Conservation (phyloP, 192 early-diverging fungal species). For the Haplosporangium gracile region DNA sequence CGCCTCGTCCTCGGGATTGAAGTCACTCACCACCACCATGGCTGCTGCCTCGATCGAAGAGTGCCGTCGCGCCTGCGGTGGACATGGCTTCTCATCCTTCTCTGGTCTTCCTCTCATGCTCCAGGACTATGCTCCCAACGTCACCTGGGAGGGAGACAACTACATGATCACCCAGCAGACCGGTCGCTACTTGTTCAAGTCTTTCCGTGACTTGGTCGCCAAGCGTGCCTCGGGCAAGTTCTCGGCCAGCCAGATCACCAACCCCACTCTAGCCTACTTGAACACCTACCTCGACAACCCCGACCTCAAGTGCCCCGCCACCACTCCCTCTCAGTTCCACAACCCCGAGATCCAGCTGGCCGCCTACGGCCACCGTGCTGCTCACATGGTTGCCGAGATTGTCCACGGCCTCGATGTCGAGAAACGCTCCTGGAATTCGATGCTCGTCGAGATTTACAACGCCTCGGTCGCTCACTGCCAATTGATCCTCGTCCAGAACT, state of each 20-base stretch:
- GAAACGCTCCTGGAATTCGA: constrained; percentile 79
- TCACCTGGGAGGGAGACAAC: constrained; percentile 90
- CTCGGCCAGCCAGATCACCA: constrained; percentile 57
- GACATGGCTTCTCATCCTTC: constrained; percentile 83
- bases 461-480: constrained; percentile 85
- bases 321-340: constrained; percentile 63
- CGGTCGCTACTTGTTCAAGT: constrained; percentile 81
- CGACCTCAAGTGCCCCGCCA: constrained; percentile 70
- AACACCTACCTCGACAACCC: constrained; percentile 68
- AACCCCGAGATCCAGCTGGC: constrained; percentile 73
- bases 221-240: constrained; percentile 62
- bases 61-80: constrained; percentile 80
- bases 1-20: constrained; percentile 79
- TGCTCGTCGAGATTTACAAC: constrained; percentile 80
- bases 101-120: constrained; percentile 78
- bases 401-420: constrained; percentile 73
- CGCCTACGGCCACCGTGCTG: constrained; percentile 84
- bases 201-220: constrained; percentile 68
- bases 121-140: constrained; percentile 78
- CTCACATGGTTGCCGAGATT: constrained; percentile 71
- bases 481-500: constrained; percentile 80
- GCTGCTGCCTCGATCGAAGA: constrained; percentile 80
- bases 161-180: constrained; percentile 90
- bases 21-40: constrained; percentile 79
- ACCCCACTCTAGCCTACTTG: constrained; percentile 58